Evolutionary conservation across 1,284 basidiomycete species (phyloP), one percentile per base, ranked within the genome.

Genomic region (Abortiporus biennis): DNA sequence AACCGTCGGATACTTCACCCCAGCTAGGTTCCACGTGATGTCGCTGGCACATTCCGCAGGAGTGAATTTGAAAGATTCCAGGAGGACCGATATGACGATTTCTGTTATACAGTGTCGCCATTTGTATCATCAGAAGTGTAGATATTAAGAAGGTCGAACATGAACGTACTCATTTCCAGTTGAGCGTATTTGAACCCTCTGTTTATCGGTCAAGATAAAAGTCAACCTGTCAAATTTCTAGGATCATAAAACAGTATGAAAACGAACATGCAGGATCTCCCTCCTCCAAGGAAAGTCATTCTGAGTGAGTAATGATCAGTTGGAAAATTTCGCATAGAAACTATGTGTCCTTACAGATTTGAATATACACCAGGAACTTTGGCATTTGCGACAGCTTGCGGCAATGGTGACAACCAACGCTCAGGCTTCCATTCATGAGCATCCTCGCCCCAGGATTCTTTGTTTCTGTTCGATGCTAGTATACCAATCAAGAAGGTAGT

Each of bases 401-500:
- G 45, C 8, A 45, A 34, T 21, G 47, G 38, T 12, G 43, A 36
- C 3, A 55, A 42, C 52, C 53, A 54, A 3, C 53, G 47, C 27
- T 55, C 50, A 3, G 52, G 52, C 70, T 56, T 70, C 59, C 71
- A 78, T 40, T 74, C 66, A 13, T 47, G 46, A 3, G 71, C 66
- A 53, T 78, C 75, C 24, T 69, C 62, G 3, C 76, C 76, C 76
- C 76, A 80, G 2, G 78, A 56, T 2, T 60, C 54, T 43, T 64
- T 66, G 27, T 61, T 54, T 6, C 64, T 50, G 49, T 80, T 76
- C 30, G 75, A 48, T 1, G 60, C 54, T 1, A 65, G 46, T 20
- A 77, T 71, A 1, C 74, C 71, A 16, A 78, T 60, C 6, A 67
- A 45, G 0, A 78, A 45, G 0, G 54, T 50, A 40, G 76, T 69